phyloP scores from a whole-genome alignment of 257 asterid genomes.

The Buddleja alternifolia region DNA sequence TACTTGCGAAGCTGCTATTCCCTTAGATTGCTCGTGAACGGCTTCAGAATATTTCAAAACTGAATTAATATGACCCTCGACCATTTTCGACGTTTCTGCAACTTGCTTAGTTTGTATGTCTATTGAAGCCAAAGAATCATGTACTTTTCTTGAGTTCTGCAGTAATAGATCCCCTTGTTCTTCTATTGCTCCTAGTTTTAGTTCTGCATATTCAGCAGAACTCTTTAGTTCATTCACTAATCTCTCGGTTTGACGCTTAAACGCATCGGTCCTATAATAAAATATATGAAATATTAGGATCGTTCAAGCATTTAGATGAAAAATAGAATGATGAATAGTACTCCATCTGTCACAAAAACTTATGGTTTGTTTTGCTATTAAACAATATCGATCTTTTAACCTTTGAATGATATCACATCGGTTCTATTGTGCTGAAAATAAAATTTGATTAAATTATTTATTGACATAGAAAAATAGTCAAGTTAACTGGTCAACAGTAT shows the following conservation, averaged over 20 bases:
- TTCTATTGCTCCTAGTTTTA: constrained; percentile 55
- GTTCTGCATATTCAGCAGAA: constrained; percentile 70
- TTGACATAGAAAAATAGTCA: too few species aligned
- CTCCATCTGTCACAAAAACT: too few species aligned
- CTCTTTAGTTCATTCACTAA: constrained; percentile 69
- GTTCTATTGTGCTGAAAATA: too few species aligned
- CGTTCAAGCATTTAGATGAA: too few species aligned
- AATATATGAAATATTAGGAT: not conserved
- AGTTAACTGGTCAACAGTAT: too few species aligned
- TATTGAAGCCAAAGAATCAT: constrained; percentile 56
- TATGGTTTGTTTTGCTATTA: too few species aligned
- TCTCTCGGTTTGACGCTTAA: constrained; percentile 73
- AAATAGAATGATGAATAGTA: too few species aligned
- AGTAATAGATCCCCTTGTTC: constrained; percentile 52
- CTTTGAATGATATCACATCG: too few species aligned
- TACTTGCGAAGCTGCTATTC: constrained; percentile 62
- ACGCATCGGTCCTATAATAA: constrained; percentile 65
- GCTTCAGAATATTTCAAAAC: constrained; percentile 57
- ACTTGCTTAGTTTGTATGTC: constrained; percentile 58
- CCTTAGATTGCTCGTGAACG: constrained; percentile 64
- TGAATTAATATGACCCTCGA: constrained; percentile 57
- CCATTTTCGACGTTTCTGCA: constrained; percentile 50
- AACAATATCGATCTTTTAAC: too few species aligned
- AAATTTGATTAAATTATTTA: too few species aligned
- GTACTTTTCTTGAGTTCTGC: constrained; percentile 49